Evolutionary conservation across 1,284 basidiomycete genomes (phyloP).

Genomic region (Sparassis latifolia): DNA sequence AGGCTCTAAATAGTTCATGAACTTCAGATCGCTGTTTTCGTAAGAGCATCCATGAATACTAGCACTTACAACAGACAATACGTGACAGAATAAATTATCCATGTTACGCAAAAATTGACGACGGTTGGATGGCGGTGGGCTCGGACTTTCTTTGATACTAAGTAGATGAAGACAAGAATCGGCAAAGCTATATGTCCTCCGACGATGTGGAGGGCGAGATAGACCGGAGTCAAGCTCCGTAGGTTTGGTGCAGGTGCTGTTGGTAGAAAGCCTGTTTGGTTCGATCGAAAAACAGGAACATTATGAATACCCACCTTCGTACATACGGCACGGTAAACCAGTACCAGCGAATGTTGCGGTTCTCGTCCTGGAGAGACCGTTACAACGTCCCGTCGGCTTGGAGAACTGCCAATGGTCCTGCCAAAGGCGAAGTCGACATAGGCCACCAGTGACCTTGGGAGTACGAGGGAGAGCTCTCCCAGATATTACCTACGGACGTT

Average conservation of each 20-base stretch:
- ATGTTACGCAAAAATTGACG: conserved; percentile 38
- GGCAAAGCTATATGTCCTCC: conserved; percentile 29
- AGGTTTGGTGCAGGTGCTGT: neutral
- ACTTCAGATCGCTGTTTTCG: neutral
- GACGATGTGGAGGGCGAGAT: conserved; percentile 20
- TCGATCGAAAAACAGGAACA: no score
- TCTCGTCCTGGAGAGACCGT: no score
- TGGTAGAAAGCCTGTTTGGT: no score
- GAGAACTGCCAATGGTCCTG: no score
- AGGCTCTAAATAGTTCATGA: conserved; percentile 25
- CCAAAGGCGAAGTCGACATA: no score
- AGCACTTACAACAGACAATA: conserved; percentile 43
- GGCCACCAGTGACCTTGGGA: no score
- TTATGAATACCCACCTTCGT: no score
- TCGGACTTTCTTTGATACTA: conserved; percentile 19
- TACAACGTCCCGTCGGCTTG: no score
- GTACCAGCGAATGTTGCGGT: neutral
- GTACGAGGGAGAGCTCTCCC: no score
- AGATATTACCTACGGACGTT: no score
- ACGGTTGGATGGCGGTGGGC: conserved; percentile 22
- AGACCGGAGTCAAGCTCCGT: conserved; percentile 8
- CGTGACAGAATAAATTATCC: conserved; percentile 47
- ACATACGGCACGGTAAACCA: neutral
- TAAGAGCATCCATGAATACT: neutral
- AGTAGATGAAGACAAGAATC: conserved; percentile 23